Evolutionary conservation across 225 moss, liverwort and hornwort species (phyloP).

Genomic region (Physcomitrellopsis africana): DNA sequence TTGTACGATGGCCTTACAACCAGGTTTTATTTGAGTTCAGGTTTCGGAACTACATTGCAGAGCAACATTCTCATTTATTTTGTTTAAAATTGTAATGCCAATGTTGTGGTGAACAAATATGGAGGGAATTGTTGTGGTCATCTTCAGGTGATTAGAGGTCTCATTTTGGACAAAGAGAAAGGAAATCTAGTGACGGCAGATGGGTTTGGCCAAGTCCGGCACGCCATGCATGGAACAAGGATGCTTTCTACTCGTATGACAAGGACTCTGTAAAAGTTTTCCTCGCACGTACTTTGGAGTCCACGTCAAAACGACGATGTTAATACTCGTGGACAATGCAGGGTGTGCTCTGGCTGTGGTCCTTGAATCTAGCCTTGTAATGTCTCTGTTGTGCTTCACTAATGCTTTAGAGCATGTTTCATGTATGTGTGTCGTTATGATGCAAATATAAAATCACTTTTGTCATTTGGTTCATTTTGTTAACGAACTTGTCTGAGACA

Average conservation of each 20-base stretch:
- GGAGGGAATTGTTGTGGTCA: not conserved
- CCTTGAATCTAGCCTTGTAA: not conserved
- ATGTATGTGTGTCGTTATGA: not conserved
- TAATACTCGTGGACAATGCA: not conserved
- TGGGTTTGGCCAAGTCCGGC: slow-evolving; percentile 74
- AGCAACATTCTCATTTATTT: too few species aligned
- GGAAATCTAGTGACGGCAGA: slow-evolving; percentile 81
- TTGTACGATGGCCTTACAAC: too few species aligned
- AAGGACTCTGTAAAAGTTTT: slow-evolving; percentile 40
- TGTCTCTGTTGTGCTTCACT: not conserved
- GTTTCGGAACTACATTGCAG: too few species aligned
- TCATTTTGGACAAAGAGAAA: slow-evolving; percentile 76
- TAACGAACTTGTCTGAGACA: not conserved
- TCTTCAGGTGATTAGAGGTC: slow-evolving; percentile 71
- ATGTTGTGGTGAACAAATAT: slow-evolving; percentile 8
- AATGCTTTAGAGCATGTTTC: not conserved
- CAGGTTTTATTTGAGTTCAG: too few species aligned
- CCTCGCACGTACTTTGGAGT: not conserved
- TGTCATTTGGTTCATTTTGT: not conserved
- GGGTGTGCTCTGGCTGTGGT: not conserved
- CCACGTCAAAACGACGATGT: not conserved
- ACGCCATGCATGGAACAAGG: slow-evolving; percentile 78
- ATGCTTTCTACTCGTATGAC: slow-evolving; percentile 70
- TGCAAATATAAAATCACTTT: not conserved
- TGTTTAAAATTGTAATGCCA: not conserved